Evolutionary conservation across 2,329 filamentous ascomycete species (phyloP), one percentile per base, ranked within the genome.

Genomic region (Xylaria sp.): DNA sequence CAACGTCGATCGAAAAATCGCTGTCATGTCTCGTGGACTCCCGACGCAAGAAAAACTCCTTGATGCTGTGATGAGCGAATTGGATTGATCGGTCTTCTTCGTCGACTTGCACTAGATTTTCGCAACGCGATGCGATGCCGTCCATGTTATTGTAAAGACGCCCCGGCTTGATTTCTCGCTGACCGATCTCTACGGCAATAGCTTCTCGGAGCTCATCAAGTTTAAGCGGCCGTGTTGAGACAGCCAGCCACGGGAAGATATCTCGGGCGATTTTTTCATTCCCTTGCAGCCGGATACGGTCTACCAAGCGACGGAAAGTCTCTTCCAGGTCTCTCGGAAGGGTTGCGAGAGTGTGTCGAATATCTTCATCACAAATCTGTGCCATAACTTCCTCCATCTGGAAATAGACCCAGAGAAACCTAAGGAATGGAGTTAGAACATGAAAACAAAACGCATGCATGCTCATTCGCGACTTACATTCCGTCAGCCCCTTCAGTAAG

Each of bases 121-220:
- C 59, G 47, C 65, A 66, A 44, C 51, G 61, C 3, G 47, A 59
- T 11, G 42, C 16, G 23, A 65, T 60, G 4, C 60, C 65, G 0
- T 68, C 42, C 2, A 74, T 68, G 9, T 69, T 62, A 35, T 72
- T 75, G 34, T 63, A 59, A 1, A 65, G 60, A 9, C 67, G 63
- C 4, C 67, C 70, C 6, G 61, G 61, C 4, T 63, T 68, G 1
- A 62, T 69, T 44, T 65, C 65, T 13, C 54, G 48, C 50, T 70
- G 67, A 18, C 66, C 66, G 42, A 75, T 68, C 49, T 75, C 68
- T 19, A 77, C 69, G 2, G 71, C 64, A 39, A 76, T 68, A 2
- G 70, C 73, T 56, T 78, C 76, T 4, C 63, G 66, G 1, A 79
- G 64, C 60, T 78, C 71, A n/a, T 69, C 63, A 0, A 77, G 66